Percentiles rank a stretch among this genome's conserved stretches.
phyloP scores from a whole-genome alignment of 2,329 filamentous ascomycete species.

The Cladosporium velox region DNA sequence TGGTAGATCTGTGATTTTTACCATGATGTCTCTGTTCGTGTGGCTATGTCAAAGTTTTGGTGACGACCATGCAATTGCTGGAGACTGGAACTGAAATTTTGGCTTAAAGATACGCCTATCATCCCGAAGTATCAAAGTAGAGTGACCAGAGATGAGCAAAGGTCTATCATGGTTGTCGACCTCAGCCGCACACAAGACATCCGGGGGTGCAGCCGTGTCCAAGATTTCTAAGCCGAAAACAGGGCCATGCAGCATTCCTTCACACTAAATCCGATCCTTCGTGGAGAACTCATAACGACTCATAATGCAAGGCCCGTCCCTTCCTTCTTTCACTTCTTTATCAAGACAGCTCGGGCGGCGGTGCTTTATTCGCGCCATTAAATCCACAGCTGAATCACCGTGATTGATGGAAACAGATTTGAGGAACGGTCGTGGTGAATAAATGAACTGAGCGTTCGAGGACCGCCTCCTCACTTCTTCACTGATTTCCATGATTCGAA shows the following conservation, averaged over 20 bases:
- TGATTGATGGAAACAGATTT: not conserved
- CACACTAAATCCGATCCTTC: not conserved
- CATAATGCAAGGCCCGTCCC: not conserved
- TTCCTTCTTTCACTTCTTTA: too few relatives aligned
- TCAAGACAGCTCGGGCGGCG: too few relatives aligned
- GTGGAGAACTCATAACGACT: not conserved
- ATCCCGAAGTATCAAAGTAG: not conserved
- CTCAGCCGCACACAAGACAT: not conserved
- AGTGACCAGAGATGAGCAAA: not conserved
- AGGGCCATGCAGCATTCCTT: not conserved
- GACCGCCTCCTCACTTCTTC: not conserved
- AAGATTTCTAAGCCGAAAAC: not conserved
- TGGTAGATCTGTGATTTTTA: conserved; percentile 3
- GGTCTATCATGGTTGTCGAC: not conserved
- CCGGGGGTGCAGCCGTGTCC: not conserved
- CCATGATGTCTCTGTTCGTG: not conserved
- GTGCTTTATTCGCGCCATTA: too few relatives aligned
- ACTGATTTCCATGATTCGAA: not conserved
- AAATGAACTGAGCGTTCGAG: not conserved
- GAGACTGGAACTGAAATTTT: not conserved
- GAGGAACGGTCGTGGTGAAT: not conserved
- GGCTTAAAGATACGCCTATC: not conserved
- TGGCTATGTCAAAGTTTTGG: not conserved
- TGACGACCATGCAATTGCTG: not conserved
- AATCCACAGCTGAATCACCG: not conserved